A percentile compares a stretch with the other conserved stretches of the same genome.
These are phyloP conservation scores for Neurospora intermedia DNA, from an alignment of 495 filamentous ascomycete genomes.

Conservation along the genomic window DNA sequence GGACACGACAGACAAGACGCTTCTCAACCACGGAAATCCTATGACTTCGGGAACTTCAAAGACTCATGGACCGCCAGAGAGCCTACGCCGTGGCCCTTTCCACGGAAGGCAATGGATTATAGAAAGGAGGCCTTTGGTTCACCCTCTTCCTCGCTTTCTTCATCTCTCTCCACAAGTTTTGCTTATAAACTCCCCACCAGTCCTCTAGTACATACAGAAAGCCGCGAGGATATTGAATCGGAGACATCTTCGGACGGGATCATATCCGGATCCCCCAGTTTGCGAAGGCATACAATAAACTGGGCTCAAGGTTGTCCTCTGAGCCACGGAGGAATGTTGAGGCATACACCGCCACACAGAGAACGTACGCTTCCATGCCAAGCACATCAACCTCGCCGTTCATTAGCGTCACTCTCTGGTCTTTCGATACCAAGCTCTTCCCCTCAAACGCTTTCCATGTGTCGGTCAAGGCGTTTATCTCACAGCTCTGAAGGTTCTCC, in stretches of 20 bases:
- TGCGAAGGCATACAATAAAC: constrained; percentile 31
- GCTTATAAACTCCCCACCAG: constrained; percentile 82
- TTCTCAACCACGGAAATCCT: not conserved
- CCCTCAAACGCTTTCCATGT: constrained; percentile 48
- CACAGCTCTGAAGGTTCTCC: constrained; percentile 64
- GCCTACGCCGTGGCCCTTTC: constrained; percentile 29
- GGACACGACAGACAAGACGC: not conserved
- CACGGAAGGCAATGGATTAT: constrained; percentile 12
- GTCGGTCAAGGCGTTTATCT: constrained; percentile 57
- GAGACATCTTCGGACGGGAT: constrained; percentile 36
- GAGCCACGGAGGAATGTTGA: constrained; percentile 19
- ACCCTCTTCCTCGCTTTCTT: constrained; percentile 54
- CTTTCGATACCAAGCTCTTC: constrained; percentile 42
- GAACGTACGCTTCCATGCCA: constrained; percentile 53
- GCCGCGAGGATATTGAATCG: constrained; percentile 72
- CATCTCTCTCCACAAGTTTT: constrained; percentile 73
- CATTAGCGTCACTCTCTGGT: constrained; percentile 52
- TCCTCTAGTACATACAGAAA: constrained; percentile 82
- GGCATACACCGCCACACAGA: constrained; percentile 29
- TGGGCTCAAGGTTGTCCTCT: constrained; percentile 22
- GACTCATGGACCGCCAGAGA: constrained; percentile 29
- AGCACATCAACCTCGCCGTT: constrained; percentile 62
- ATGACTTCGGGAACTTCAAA: constrained; percentile 2
- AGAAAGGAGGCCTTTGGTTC: constrained; percentile 21
- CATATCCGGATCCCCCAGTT: constrained; percentile 18